Percentiles rank a stretch among this genome's conserved stretches.
Evolutionary conservation across 1,139 yeast genomes (phyloP).

Genomic region (Hyphopichia burtonii): DNA sequence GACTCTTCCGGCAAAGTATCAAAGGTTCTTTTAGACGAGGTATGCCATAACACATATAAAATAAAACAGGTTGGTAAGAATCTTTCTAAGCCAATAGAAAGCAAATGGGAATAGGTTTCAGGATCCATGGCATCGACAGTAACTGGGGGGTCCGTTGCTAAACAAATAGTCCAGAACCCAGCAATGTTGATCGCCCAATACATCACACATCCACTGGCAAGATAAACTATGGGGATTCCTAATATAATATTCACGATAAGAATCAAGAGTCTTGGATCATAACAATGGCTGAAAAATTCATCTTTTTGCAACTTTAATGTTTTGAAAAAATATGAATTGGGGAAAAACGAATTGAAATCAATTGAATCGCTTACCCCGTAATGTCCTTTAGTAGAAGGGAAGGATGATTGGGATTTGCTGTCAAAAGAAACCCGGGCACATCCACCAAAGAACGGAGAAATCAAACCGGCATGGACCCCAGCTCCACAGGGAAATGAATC

Average conservation of each 20-base stretch:
- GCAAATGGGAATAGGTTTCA: slow-evolving; percentile 54
- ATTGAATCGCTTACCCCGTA: slow-evolving; percentile 57
- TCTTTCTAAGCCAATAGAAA: slow-evolving; percentile 73
- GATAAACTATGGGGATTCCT: slow-evolving; percentile 58
- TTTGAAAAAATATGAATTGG: slow-evolving; percentile 66
- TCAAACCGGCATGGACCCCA: slow-evolving; percentile 80
- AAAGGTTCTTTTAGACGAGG: slow-evolving; percentile 44
- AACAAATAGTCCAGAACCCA: slow-evolving; percentile 85
- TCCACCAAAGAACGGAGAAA: slow-evolving; percentile 78
- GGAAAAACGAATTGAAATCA: slow-evolving; percentile 69
- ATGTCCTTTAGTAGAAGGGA: slow-evolving; percentile 46
- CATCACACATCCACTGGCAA: slow-evolving; percentile 53
- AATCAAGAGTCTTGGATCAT: slow-evolving; percentile 64
- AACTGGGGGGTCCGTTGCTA: slow-evolving; percentile 83
- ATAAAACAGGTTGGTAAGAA: slow-evolving; percentile 75
- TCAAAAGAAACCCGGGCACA: slow-evolving; percentile 64
- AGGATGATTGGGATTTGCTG: slow-evolving; percentile 51
- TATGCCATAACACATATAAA: slow-evolving; percentile 69
- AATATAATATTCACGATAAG: slow-evolving; percentile 57
- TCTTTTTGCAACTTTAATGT: slow-evolving; percentile 17
- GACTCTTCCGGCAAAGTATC: slow-evolving; percentile 22
- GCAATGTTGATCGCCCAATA: slow-evolving; percentile 62
- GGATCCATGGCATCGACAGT: slow-evolving; percentile 53
- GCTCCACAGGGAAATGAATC: slow-evolving; percentile 92
- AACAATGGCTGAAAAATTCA: slow-evolving; percentile 44